Evolutionary conservation across 2,329 filamentous ascomycete species (phyloP).

Genomic region (Pezicula carpinea): DNA sequence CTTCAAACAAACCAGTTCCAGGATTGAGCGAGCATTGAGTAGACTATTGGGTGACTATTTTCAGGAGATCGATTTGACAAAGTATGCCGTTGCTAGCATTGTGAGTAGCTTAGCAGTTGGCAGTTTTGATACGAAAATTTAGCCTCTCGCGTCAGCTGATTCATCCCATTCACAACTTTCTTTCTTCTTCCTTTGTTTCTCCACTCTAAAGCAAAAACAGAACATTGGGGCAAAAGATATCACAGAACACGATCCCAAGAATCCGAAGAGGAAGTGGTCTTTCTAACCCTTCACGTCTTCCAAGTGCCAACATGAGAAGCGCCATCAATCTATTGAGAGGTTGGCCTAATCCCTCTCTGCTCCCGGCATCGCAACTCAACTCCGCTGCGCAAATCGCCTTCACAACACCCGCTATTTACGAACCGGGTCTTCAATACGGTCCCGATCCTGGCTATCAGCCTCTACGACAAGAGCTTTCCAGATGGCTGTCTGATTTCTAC

Average conservation of each 20-base stretch:
- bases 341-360: constrained; percentile 50
- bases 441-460: constrained; percentile 70
- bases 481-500: constrained; percentile 60
- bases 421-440: constrained; percentile 71
- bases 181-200: too few species aligned
- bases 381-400: constrained; percentile 52
- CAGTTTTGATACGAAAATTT: too few species aligned
- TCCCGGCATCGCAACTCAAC: constrained; percentile 30
- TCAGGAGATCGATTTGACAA: too few species aligned
- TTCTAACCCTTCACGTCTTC: not conserved
- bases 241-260: not conserved
- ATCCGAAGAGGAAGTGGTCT: not conserved
- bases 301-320: too few species aligned
- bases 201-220: too few species aligned
- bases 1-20: constrained; percentile 5
- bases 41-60: too few species aligned
- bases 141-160: not conserved
- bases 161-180: not conserved
- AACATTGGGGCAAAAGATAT: not conserved
- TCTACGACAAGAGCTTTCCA: constrained; percentile 63
- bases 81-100: too few species aligned
- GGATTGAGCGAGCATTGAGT: too few species aligned
- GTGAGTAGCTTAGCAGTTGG: too few species aligned
- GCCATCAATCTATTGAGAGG: constrained; percentile 59
- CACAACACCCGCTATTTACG: constrained; percentile 50